These are phyloP conservation scores for Penicillium argentinense DNA, from an alignment of 495 filamentous ascomycete species.

Conservation along the genomic window DNA sequence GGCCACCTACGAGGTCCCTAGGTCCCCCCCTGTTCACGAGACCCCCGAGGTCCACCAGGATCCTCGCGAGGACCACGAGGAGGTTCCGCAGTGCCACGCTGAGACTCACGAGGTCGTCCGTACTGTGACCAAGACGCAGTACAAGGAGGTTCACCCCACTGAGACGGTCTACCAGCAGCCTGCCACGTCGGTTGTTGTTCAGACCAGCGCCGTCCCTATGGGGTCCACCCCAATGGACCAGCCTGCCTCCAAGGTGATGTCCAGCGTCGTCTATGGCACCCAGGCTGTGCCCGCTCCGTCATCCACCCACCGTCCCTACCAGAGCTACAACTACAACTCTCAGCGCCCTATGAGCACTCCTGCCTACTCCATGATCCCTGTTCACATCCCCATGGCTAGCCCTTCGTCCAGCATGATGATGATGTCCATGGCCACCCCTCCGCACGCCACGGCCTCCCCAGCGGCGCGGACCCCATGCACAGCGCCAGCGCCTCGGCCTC, in stretches of 20 bases:
- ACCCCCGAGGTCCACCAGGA: background rate
- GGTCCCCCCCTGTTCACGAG: conserved; percentile 4
- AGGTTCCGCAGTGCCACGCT: conserved; percentile 12
- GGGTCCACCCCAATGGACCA: background rate
- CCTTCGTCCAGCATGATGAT: conserved; percentile 10
- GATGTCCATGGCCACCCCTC: conserved; percentile 15
- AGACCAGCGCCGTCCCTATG: conserved; percentile 14
- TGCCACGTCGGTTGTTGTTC: background rate
- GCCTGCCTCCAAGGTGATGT: conserved; percentile 7
- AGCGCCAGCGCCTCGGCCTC: conserved; percentile 15
- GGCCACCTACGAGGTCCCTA: conserved; percentile 7
- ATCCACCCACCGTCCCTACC: conserved; percentile 3
- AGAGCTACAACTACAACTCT: conserved; percentile 12
- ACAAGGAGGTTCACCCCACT: conserved; percentile 19
- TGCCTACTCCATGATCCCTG: conserved; percentile 30
- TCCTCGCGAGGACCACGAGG: conserved; percentile 3
- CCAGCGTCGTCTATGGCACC: background rate
- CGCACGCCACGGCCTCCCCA: conserved; percentile 9
- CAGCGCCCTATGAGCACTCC: conserved; percentile 11
- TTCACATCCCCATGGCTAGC: conserved; percentile 29
- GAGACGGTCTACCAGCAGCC: conserved; percentile 5
- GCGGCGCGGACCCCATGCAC: conserved; percentile 12
- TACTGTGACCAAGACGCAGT: conserved; percentile 33
- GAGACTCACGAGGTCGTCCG: conserved; percentile 27
- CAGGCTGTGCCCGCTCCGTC: conserved; percentile 5